Base-by-base conservation (phyloP, 2,329 filamentous ascomycete genomes). In the Verticillium dahliae region DNA sequence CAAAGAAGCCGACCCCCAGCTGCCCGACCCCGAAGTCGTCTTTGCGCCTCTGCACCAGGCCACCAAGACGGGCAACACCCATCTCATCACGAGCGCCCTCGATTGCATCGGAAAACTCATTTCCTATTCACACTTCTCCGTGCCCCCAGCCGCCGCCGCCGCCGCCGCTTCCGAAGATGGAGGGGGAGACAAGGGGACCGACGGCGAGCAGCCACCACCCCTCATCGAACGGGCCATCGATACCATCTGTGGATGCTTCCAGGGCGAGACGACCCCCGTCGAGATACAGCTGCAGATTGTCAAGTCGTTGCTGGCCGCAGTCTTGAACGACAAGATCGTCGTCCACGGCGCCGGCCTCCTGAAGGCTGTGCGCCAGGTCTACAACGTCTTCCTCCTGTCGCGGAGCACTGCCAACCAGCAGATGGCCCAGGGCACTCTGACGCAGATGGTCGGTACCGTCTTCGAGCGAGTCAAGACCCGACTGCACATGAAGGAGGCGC, bases 91-190 rank as follows among this genome's bases (percentile, higher is more conserved):
- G 27, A 91, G 90, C 41, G 93, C 95, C 6, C 86, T 99, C 71
- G 95, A 99, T 77, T 98, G 94, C 77, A 97, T 99, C 70, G 95
- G 96, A 70, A 99, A 99, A 80, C 87, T 99, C 65, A 98, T 98
- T 73, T 97, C 94, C 70, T 99, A 97, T 75, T 97, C 95, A 18
- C 98, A 98, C 81, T 98, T 99, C 75, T 94, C 94, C 57, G 85
- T 88, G 39, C 76, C 76, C 27, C 74, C 78, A 5, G 27, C 27
- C 27, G 27, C 27, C 61, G 77, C 56, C 69, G 67, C 62, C 27
- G 27, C 27, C 61, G 77, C 56, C 69, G 67, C 62, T 69, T 65
- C 75, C 61, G 74, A 80, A 66, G 76, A 81, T 66, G 15, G 22
- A 5, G 18, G 18, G 11, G 45, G 45, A 3, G 45, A 52, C 2